Percentiles rank a stretch among this genome's conserved stretches.
phyloP scores from a whole-genome alignment of 805 yeast species.

The Lipomyces starkeyi region DNA sequence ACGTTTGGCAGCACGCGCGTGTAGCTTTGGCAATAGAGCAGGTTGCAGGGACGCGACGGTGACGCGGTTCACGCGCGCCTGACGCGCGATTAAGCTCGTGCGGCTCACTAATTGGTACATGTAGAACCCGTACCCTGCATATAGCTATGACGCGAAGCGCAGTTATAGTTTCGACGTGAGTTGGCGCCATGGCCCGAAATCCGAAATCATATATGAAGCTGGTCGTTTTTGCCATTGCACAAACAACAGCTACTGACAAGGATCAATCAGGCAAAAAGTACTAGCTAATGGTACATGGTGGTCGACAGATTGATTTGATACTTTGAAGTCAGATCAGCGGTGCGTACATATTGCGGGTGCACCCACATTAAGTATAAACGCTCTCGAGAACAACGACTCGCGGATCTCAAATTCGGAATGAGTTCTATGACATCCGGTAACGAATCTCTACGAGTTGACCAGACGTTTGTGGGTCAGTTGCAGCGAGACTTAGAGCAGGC shows the following conservation, averaged over 20 bases:
- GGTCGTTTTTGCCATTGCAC: neutral
- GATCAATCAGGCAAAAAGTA: neutral
- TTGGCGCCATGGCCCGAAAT: neutral
- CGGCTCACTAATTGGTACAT: neutral
- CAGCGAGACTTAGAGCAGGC: slow-evolving; percentile 49
- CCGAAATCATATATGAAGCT: neutral
- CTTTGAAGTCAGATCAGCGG: neutral
- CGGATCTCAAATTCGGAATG: neutral
- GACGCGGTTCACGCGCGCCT: neutral
- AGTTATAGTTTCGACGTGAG: neutral
- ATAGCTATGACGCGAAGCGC: neutral
- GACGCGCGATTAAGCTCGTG: neutral
- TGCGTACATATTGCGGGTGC: neutral
- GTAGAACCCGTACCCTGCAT: neutral
- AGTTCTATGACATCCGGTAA: neutral
- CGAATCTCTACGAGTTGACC: slow-evolving; percentile 6
- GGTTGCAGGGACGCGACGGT: neutral
- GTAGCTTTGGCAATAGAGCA: neutral
- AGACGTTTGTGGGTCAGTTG: neutral
- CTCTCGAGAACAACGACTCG: neutral
- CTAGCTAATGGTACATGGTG: neutral
- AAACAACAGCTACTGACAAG: neutral
- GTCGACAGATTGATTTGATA: neutral
- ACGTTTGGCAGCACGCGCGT: neutral
- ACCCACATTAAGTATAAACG: neutral